A percentile compares a stretch with the other conserved stretches of the same genome.
Evolutionary conservation across 768 basidiomycete genomes (phyloP).

Genomic region (Strobilomyces confusus): DNA sequence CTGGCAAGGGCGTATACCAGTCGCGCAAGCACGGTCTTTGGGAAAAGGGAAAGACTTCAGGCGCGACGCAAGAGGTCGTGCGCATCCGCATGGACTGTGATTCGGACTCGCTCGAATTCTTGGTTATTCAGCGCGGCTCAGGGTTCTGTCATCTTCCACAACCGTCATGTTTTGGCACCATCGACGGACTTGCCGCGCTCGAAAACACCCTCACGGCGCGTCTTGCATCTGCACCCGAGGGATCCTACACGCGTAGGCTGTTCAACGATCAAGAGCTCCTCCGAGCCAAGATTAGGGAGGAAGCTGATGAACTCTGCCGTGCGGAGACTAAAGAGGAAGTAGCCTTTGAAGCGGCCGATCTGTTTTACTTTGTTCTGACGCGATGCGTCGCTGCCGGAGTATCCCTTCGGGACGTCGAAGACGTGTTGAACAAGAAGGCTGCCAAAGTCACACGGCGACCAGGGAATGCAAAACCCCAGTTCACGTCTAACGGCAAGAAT

Average conservation of each 20-base stretch:
- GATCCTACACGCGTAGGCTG: conserved; percentile 86
- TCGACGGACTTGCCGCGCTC: conserved; percentile 74
- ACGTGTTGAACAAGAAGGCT: conserved; percentile 79
- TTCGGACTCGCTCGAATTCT: conserved; percentile 86
- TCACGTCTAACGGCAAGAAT: conserved; percentile 33
- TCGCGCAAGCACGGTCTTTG: conserved; percentile 95
- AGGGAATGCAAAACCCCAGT: conserved; percentile 91
- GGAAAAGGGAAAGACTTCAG: conserved; percentile 96
- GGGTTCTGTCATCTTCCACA: conserved; percentile 94
- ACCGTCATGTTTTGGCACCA: conserved; percentile 83
- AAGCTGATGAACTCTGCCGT: conserved; percentile 93
- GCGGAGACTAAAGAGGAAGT: conserved; percentile 76
- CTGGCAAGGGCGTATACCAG: conserved; percentile 92
- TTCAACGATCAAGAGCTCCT: conserved; percentile 82
- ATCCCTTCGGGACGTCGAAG: conserved; percentile 76
- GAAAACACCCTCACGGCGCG: conserved; percentile 76
- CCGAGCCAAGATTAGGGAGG: conserved; percentile 94
- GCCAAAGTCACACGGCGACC: conserved; percentile 80
- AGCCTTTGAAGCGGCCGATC: conserved; percentile 93
- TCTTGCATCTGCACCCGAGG: conserved; percentile 72
- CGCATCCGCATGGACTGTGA: conserved; percentile 89
- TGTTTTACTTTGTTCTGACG: conserved; percentile 87
- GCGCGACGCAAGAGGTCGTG: conserved; percentile 85
- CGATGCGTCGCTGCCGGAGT: conserved; percentile 85
- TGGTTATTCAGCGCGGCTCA: conserved; percentile 81